Conservation (phyloP, 2,329 filamentous ascomycete species). For the Trichoderma sp. region DNA sequence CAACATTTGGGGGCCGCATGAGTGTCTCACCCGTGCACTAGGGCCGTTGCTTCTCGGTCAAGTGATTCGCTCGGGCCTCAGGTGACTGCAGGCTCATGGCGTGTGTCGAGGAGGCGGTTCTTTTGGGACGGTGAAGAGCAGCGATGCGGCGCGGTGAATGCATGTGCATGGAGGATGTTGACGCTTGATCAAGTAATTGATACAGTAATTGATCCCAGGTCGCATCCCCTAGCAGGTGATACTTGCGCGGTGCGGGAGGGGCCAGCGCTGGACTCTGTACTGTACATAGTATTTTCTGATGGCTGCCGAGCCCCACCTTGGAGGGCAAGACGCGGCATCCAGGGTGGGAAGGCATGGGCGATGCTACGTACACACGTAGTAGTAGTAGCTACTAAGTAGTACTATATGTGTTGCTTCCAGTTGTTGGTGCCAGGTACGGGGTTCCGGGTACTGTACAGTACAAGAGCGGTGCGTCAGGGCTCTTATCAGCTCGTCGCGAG, state of each 20-base stretch:
- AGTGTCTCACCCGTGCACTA: conserved; percentile 13
- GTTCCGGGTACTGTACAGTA: too few species aligned
- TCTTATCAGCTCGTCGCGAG: not conserved
- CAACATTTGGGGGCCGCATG: not conserved
- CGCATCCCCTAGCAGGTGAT: conserved; percentile 2
- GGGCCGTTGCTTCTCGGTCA: not conserved
- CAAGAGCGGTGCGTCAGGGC: too few species aligned
- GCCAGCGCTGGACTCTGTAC: not conserved
- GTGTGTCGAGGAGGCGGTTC: not conserved
- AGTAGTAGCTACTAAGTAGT: too few species aligned
- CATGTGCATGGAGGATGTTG: not conserved
- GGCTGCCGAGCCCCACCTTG: not conserved
- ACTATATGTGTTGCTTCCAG: too few species aligned
- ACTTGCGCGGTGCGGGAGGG: not conserved
- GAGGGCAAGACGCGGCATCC: not conserved
- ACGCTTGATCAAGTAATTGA: not conserved
- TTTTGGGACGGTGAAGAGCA: not conserved
- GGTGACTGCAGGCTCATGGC: conserved; percentile 5
- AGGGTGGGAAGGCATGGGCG: not conserved
- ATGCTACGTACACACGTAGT: too few species aligned
- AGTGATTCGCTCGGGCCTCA: conserved; percentile 14
- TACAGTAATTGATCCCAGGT: not conserved
- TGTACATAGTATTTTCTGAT: not conserved
- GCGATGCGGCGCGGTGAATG: not conserved
- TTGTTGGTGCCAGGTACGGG: too few species aligned